These are phyloP conservation scores for Calonectria pteridis DNA, from an alignment of 2,329 filamentous ascomycete species.

Conservation along the genomic window DNA sequence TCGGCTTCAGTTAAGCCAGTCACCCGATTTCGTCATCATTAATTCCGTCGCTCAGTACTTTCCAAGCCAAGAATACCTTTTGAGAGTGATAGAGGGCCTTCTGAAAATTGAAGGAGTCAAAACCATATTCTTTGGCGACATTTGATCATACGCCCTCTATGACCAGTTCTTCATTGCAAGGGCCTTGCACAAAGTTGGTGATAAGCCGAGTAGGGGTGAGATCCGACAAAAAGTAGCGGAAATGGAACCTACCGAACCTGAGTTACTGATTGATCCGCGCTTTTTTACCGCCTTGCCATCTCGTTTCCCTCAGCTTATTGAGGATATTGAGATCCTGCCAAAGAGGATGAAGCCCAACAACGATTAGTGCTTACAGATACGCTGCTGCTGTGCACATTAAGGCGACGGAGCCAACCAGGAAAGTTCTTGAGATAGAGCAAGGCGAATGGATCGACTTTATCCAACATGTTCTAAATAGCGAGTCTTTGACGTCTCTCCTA, in stretches of 20 bases:
- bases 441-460: not conserved
- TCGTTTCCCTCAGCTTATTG: not conserved
- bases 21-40: constrained; percentile 37
- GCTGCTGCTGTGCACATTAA: not conserved
- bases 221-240: constrained; percentile 26
- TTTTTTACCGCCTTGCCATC: not conserved
- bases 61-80: constrained; percentile 40
- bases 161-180: constrained; percentile 29
- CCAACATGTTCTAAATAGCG: not conserved
- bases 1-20: not conserved
- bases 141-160: constrained; percentile 35
- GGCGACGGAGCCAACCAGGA: accelerated
- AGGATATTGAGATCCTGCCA: not conserved
- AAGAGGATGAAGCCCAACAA: not conserved
- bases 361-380: not conserved
- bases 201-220: not conserved
- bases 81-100: constrained; percentile 27
- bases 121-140: constrained; percentile 38
- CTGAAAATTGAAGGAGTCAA: constrained; percentile 6
- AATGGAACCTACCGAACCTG: constrained; percentile 4
- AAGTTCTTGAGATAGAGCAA: not conserved
- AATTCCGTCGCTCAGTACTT: constrained; percentile 48
- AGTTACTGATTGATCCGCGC: not conserved
- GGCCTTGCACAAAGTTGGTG: constrained; percentile 11
- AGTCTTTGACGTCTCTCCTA: not conserved